Evolutionary conservation across 176 grass and related monocot species (phyloP).

Genomic region (Saccharum officinarum): DNA sequence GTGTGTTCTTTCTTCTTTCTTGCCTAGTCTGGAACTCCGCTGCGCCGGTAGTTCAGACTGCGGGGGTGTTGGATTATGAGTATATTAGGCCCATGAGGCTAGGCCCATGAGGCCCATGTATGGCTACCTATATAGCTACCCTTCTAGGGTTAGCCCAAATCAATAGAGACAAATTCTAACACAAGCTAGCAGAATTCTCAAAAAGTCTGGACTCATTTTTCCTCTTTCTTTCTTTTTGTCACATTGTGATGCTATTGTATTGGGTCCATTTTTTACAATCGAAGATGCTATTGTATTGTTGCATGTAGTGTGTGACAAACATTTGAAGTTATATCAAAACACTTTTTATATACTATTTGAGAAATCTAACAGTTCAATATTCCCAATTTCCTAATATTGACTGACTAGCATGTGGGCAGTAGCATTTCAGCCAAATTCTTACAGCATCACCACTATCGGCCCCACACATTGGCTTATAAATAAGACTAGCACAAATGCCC

Average conservation of each 20-base stretch:
- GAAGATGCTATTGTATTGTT: neutral
- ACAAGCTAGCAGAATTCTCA: neutral
- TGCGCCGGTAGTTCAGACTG: too few relatives aligned
- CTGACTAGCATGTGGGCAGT: neutral
- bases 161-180: too few relatives aligned
- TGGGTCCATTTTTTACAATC: neutral
- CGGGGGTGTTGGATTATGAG: too few relatives aligned
- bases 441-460: neutral
- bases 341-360: neutral
- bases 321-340: neutral
- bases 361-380: neutral
- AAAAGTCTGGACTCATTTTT: conserved; percentile 19
- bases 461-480: neutral
- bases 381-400: neutral
- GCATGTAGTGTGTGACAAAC: neutral
- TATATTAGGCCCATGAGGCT: too few relatives aligned
- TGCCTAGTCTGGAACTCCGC: too few relatives aligned
- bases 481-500: too few relatives aligned
- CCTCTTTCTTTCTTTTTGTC: neutral
- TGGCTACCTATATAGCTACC: too few relatives aligned
- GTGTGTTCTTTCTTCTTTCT: too few relatives aligned
- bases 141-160: too few relatives aligned
- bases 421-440: conserved; percentile 13
- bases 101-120: too few relatives aligned
- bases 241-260: conserved; percentile 1